Conservation (phyloP, 106 monocot species). For the Dioscorea dumetorum region DNA sequence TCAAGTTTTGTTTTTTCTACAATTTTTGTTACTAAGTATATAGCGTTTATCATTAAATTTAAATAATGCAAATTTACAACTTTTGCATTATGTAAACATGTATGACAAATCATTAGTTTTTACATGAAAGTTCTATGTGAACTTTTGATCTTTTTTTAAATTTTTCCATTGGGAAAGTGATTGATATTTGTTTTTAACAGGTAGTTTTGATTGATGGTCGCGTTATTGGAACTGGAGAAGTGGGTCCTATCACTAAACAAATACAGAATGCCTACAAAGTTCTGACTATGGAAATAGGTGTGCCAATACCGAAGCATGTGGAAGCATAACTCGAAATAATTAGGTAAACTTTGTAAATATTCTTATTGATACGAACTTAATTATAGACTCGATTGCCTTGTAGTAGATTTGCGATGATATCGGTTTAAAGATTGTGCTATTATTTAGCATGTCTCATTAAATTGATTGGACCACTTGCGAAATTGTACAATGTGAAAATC, state of each 20-base stretch:
- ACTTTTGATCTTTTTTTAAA: not conserved
- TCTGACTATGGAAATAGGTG: conserved; percentile 55
- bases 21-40: not conserved
- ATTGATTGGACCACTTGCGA: no score
- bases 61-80: not conserved
- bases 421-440: no score
- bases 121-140: not conserved
- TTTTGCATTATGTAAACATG: no score
- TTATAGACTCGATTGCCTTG: no score
- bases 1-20: not conserved
- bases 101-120: not conserved
- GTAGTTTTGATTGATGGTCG: conserved; percentile 95
- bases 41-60: not conserved
- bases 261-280: conserved; percentile 72
- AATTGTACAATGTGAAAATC: no score
- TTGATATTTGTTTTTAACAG: conserved; percentile 21
- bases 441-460: no score
- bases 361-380: no score
- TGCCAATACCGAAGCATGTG: conserved; percentile 39
- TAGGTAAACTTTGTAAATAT: no score
- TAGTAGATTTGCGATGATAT: no score
- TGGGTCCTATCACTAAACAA: conserved; percentile 70
- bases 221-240: conserved; percentile 67
- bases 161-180: not conserved
- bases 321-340: not conserved